Evolutionary conservation across 2,329 filamentous ascomycete species (phyloP).

Genomic region (Diatrype stigma): DNA sequence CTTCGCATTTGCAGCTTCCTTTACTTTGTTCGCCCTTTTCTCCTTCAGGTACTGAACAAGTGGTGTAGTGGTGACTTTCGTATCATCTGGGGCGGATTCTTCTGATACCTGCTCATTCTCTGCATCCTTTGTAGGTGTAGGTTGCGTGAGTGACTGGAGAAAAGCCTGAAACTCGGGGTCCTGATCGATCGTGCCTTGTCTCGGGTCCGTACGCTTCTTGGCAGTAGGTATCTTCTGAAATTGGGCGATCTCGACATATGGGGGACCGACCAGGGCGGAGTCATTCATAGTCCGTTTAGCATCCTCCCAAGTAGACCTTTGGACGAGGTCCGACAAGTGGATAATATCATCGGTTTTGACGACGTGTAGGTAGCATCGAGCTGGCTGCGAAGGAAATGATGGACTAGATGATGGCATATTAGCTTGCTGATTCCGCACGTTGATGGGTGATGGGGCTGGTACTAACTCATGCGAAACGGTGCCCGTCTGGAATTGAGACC

Average conservation of each 20-base stretch:
- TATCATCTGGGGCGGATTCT: conserved; percentile 44
- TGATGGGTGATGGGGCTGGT: neutral
- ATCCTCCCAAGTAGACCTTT: conserved; percentile 70
- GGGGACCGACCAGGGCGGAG: conserved; percentile 70
- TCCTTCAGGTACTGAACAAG: conserved; percentile 86
- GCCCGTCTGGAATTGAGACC: conserved; percentile 61
- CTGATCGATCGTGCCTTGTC: conserved; percentile 93
- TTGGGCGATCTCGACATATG: conserved; percentile 74
- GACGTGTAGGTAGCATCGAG: conserved; percentile 79
- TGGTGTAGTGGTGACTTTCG: conserved; percentile 75
- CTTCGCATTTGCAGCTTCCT: conserved; percentile 52
- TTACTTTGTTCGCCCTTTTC: conserved; percentile 75
- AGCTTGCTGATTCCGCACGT: conserved; percentile 8
- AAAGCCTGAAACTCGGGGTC: conserved; percentile 95
- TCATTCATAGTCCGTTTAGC: conserved; percentile 71
- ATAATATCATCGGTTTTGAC: conserved; percentile 65
- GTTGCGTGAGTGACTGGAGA: conserved; percentile 79
- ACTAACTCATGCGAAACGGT: conserved; percentile 82
- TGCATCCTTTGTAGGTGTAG: conserved; percentile 42
- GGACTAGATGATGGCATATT: conserved; percentile 44
- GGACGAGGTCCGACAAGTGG: conserved; percentile 66
- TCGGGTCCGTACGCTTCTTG: conserved; percentile 72
- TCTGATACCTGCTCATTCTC: conserved; percentile 44
- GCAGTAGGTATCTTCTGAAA: conserved; percentile 78
- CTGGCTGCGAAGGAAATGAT: conserved; percentile 79